Evolutionary conservation across 2,329 filamentous ascomycete species (phyloP), one percentile per base, ranked within the genome.

Genomic region (Aquanectria penicillioides): DNA sequence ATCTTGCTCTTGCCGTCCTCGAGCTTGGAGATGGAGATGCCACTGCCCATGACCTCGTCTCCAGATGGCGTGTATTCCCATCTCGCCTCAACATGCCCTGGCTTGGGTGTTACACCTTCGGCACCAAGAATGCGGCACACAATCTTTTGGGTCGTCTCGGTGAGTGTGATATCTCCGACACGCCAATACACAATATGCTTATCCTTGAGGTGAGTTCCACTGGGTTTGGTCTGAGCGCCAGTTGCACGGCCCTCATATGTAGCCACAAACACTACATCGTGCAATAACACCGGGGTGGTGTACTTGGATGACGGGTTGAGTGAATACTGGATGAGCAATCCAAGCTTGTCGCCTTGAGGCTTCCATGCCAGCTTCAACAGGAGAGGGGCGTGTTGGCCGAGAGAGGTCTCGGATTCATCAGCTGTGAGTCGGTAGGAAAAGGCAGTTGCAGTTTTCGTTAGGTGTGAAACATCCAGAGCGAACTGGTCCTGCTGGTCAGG

Each of bases 341-440:
- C 94, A n/a, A 94, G 86, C 76, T 97, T 94, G 62, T 90, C 89
- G 37, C 91, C 86, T 69, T 95, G 89, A 2, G 92, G 82, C 72
- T 94, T 96, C 93, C 94, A 97, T 1, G 83, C 84, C 4, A 92
- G 89, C 17, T 85, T 86, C 40, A 97, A 79, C 13, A 90, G 78
- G 11, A 97, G 79, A 0, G 94, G 93, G 10, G 90, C 89, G 67
- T 92, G 88, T 4, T 78, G 72, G 6, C 76, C 77, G 5, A 84
- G 75, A 3, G 75, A 63, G 2, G 76, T 67, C n/a, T 85, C 81
- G 34, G 75, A 69, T 15, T 86, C 81, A 26, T 93, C 88, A 25
- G 91, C 77, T 66, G 95, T 92, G 10, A 97, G 82, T 69, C 94
- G 91, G 75, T 98, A 99, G 59, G 95, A 97, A 80, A 99, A 98